Conservation (phyloP, 140 eudicot species). For the Oenanthe javanica region DNA sequence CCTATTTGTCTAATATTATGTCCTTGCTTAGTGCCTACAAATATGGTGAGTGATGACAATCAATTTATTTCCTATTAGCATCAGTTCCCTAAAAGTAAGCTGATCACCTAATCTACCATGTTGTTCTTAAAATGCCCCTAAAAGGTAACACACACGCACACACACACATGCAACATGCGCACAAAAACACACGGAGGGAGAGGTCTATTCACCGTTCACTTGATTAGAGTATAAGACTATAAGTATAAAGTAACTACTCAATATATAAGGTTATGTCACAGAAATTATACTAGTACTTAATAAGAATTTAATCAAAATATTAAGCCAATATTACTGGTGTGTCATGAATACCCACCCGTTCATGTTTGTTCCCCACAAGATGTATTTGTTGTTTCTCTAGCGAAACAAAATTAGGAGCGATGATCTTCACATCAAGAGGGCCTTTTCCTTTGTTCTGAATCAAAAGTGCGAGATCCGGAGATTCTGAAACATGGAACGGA, state of each 20-base stretch:
- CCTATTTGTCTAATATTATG: neutral
- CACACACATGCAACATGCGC: neutral
- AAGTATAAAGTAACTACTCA: slow-evolving; percentile 1
- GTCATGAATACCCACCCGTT: slow-evolving; percentile 43
- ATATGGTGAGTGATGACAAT: neutral
- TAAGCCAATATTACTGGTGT: neutral
- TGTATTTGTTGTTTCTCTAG: slow-evolving; percentile 52
- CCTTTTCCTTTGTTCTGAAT: slow-evolving; percentile 75
- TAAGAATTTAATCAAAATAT: neutral
- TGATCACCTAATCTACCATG: neutral
- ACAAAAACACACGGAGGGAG: neutral
- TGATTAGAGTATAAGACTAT: neutral
- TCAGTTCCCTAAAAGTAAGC: neutral
- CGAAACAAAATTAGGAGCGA: slow-evolving; percentile 64
- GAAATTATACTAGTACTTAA: neutral
- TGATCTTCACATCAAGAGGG: slow-evolving; percentile 38
- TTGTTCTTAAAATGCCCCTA: neutral
- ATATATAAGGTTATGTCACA: neutral
- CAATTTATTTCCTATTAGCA: neutral
- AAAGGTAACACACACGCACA: neutral
- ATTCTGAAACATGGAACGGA: slow-evolving; percentile 40
- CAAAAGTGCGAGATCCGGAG: slow-evolving; percentile 70
- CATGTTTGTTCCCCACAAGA: slow-evolving; percentile 53
- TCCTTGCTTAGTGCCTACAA: neutral
- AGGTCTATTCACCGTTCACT: neutral